These are phyloP conservation scores for Keithomyces neogunnii DNA, from an alignment of 2,329 filamentous ascomycete genomes.

Conservation along the genomic window DNA sequence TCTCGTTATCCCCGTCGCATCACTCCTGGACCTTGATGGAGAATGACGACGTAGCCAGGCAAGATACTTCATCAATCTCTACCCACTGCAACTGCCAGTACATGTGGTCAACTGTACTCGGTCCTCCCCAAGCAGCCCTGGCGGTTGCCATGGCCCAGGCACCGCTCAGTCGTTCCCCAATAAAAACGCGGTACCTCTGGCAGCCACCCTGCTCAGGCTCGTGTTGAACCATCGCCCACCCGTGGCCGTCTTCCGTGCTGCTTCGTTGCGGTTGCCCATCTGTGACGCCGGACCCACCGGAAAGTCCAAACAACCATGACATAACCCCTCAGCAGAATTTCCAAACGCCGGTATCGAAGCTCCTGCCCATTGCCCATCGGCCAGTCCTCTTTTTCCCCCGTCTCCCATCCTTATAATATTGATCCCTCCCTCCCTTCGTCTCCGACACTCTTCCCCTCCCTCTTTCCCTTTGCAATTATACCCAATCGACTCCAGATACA, in stretches of 20 bases:
- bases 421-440: slow-evolving; percentile 18
- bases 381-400: slow-evolving; percentile 9
- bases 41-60: no score
- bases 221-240: background rate
- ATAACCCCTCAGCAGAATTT: slow-evolving; percentile 21
- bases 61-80: no score
- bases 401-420: slow-evolving; percentile 15
- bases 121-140: no score
- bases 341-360: slow-evolving; percentile 2
- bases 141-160: no score
- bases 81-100: no score
- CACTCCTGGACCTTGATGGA: background rate
- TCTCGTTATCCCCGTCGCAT: background rate
- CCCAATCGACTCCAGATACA: slow-evolving; percentile 13
- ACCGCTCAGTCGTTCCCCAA: no score
- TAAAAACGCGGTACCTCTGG: no score
- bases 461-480: slow-evolving; percentile 12
- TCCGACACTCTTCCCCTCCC: slow-evolving; percentile 9
- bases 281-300: slow-evolving; percentile 8
- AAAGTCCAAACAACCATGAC: slow-evolving; percentile 14
- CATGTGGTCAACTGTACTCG: no score
- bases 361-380: slow-evolving; percentile 1
- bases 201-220: background rate
- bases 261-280: background rate
- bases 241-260: background rate